phyloP scores from a whole-genome alignment of 495 filamentous ascomycete species.

The Emericellopsis terricola region DNA sequence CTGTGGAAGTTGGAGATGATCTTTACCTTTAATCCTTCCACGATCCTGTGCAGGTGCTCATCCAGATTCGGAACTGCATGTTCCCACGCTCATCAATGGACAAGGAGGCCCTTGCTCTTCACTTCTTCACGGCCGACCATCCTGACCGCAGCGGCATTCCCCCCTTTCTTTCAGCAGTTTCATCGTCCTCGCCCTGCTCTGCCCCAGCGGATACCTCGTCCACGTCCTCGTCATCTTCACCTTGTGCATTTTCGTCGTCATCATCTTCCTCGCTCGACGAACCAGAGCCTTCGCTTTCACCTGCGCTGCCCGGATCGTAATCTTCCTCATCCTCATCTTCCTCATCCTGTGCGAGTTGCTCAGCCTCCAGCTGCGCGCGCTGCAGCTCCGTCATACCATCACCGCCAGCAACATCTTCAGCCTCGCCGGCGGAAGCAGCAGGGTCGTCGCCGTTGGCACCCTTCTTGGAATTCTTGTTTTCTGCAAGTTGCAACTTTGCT shows the following conservation, averaged over 20 bases:
- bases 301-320: constrained; percentile 66
- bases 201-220: constrained; percentile 15
- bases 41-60: too few relatives aligned
- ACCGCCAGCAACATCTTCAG: too few relatives aligned
- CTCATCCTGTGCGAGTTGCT: constrained; percentile 36
- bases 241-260: constrained; percentile 28
- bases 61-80: too few relatives aligned
- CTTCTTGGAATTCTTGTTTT: constrained; percentile 18
- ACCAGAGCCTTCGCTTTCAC: constrained; percentile 52
- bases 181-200: constrained; percentile 8
- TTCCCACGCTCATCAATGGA: too few relatives aligned
- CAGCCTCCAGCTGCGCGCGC: constrained; percentile 31
- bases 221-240: constrained; percentile 27
- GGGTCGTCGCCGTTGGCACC: constrained; percentile 31
- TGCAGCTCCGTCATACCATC: constrained; percentile 44
- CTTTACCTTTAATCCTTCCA: too few relatives aligned
- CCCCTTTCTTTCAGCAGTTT: constrained; percentile 9
- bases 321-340: constrained; percentile 85
- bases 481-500: constrained; percentile 44
- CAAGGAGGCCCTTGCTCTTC: too few relatives aligned
- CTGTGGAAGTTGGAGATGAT: too few relatives aligned
- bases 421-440: too few relatives aligned
- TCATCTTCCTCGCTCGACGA: constrained; percentile 33
- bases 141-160: not conserved
- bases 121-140: constrained; percentile 1